Evolutionary conservation across 2,329 filamentous ascomycete species (phyloP).

Genomic region (Penicillium verrucosum): DNA sequence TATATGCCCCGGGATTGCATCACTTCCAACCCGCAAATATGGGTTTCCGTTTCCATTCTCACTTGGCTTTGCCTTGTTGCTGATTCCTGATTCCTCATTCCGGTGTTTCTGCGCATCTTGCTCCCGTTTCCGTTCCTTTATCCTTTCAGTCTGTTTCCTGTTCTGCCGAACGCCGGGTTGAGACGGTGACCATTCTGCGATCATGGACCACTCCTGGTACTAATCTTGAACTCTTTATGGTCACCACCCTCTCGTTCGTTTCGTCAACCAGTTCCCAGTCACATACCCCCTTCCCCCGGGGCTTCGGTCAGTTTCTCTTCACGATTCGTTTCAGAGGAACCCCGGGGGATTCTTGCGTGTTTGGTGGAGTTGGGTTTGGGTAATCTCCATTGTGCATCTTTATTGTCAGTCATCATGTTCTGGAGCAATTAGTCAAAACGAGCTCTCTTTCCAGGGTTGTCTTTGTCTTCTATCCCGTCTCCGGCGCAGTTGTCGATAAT

Average conservation of each 20-base stretch:
- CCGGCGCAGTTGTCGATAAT: constrained; percentile 2
- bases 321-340: not conserved
- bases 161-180: not conserved
- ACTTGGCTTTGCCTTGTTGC: not conserved
- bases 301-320: not conserved
- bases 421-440: not conserved
- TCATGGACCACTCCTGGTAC: not conserved
- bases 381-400: not conserved
- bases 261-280: not conserved
- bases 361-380: constrained; percentile 9
- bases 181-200: not conserved
- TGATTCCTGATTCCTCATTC: not conserved
- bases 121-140: not conserved
- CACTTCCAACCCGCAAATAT: constrained; percentile 20
- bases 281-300: constrained; percentile 6
- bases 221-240: not conserved
- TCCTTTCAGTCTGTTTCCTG: constrained; percentile 2
- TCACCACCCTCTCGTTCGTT: not conserved
- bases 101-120: not conserved
- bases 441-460: not conserved
- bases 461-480: not conserved
- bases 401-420: constrained; percentile 1
- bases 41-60: constrained; percentile 6
- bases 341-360: constrained; percentile 3
- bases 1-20: constrained; percentile 32